Percentiles rank a stretch among this genome's conserved stretches.
Evolutionary conservation across 73 alveolate genomes (phyloP).

Genomic region (Uronychia binucleata): DNA sequence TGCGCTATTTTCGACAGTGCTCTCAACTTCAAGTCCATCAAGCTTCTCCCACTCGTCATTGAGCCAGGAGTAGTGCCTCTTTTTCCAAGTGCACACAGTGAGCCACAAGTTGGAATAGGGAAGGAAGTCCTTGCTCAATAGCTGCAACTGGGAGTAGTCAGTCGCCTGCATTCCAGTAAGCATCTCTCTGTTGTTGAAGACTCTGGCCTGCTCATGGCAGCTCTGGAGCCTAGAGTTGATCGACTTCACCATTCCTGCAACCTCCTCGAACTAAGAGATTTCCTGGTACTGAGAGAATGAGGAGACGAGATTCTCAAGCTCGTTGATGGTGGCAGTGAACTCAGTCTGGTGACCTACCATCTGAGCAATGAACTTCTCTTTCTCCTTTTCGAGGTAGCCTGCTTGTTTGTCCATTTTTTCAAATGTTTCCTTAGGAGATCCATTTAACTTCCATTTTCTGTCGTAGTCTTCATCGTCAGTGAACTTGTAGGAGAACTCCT

Average conservation of each 20-base stretch:
- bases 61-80: slow-evolving; percentile 70
- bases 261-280: slow-evolving; percentile 54
- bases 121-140: slow-evolving; percentile 86
- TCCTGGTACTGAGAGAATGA: slow-evolving; percentile 70
- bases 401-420: slow-evolving; percentile 54
- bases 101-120: slow-evolving; percentile 96
- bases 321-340: slow-evolving; percentile 64
- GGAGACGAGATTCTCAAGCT: slow-evolving; percentile 63
- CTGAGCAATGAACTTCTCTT: slow-evolving; percentile 47
- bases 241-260: slow-evolving; percentile 50
- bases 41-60: slow-evolving; percentile 72
- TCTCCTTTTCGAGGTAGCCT: slow-evolving; percentile 33
- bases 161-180: slow-evolving; percentile 84
- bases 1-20: slow-evolving; percentile 59
- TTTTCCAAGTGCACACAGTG: slow-evolving; percentile 75
- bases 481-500: slow-evolving; percentile 49
- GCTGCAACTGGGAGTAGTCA: slow-evolving; percentile 86
- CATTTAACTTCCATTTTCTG: slow-evolving; percentile 66
- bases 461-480: slow-evolving; percentile 67
- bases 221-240: slow-evolving; percentile 59
- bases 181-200: slow-evolving; percentile 91
- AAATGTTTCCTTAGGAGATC: slow-evolving; percentile 75
- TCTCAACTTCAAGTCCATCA: slow-evolving; percentile 71
- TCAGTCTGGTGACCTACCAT: slow-evolving; percentile 70
- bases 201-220: slow-evolving; percentile 85